phyloP scores from a whole-genome alignment of 805 yeast species.

The Soucietia sequanensis region DNA sequence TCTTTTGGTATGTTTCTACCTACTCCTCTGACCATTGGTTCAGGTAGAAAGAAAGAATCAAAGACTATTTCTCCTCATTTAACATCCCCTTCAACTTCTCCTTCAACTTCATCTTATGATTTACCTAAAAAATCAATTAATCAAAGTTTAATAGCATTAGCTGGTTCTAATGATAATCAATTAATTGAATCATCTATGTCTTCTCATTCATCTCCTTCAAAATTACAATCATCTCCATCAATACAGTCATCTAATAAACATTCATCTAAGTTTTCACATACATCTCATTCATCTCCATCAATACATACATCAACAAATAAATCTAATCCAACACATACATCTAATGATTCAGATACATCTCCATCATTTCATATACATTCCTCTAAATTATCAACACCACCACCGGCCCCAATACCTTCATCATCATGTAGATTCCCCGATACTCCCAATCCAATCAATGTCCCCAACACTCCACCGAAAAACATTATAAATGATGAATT shows the following conservation, averaged over 20 bases:
- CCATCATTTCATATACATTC: too few species aligned
- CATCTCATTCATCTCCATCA: too few species aligned
- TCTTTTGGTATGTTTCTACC: constrained; percentile 32
- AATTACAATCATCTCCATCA: too few species aligned
- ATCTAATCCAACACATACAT: too few species aligned
- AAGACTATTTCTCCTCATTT: not conserved
- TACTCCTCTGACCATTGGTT: constrained; percentile 36
- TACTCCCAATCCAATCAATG: not conserved
- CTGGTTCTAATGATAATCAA: constrained; percentile 1
- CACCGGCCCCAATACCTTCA: not conserved
- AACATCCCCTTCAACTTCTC: not conserved
- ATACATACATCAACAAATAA: too few species aligned
- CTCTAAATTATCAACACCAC: too few species aligned
- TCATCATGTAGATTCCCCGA: too few species aligned
- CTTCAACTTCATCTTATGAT: not conserved
- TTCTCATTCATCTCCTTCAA: too few species aligned
- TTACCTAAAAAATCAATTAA: constrained; percentile 1
- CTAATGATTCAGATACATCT: too few species aligned
- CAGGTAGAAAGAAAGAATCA: constrained; percentile 25
- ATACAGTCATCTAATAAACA: too few species aligned
- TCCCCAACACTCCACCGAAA: constrained; percentile 35
- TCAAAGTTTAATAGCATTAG: not conserved
- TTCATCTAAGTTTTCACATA: too few species aligned
- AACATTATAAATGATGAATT: constrained; percentile 32
- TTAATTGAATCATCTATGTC: too few species aligned